Evolutionary conservation across 2,329 filamentous ascomycete species (phyloP).

Genomic region (Fusarium poae): DNA sequence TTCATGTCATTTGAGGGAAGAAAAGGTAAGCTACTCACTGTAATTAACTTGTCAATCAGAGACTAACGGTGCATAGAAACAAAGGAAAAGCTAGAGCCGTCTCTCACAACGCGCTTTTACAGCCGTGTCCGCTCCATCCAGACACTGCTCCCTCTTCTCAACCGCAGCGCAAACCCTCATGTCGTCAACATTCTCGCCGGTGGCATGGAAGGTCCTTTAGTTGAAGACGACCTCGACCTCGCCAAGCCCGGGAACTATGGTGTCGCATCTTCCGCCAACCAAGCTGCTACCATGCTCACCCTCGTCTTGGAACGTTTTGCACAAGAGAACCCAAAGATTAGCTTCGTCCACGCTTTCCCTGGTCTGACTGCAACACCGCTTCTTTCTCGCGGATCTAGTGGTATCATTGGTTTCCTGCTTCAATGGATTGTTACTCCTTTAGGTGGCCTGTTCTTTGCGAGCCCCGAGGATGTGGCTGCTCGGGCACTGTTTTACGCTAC

Average conservation of each 20-base stretch:
- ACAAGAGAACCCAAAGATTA: constrained; percentile 55
- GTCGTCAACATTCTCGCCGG: constrained; percentile 64
- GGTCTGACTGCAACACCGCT: constrained; percentile 47
- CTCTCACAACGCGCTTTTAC: constrained; percentile 68
- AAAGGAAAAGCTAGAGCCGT: constrained; percentile 66
- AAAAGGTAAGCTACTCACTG: constrained; percentile 17
- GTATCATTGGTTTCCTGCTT: constrained; percentile 23
- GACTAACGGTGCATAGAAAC: constrained; percentile 59
- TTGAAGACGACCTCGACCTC: constrained; percentile 60
- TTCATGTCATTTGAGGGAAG: constrained; percentile 43
- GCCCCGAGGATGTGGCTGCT: constrained; percentile 40
- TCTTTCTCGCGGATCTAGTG: constrained; percentile 42
- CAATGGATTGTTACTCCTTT: constrained; percentile 36
- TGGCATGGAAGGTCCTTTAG: constrained; percentile 62
- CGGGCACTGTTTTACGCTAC: constrained; percentile 43
- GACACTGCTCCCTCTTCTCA: constrained; percentile 68
- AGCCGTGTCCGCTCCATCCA: constrained; percentile 67
- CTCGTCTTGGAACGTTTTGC: constrained; percentile 64
- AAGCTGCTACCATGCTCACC: constrained; percentile 63
- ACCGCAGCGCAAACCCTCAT: constrained; percentile 55
- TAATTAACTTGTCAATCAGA: accelerated
- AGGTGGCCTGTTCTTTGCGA: constrained; percentile 23
- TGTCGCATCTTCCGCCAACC: constrained; percentile 57
- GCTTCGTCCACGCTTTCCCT: constrained; percentile 54
- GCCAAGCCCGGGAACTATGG: constrained; percentile 53